Conservation (phyloP, 2,329 filamentous ascomycete species). For the Trichoderma sp. region DNA sequence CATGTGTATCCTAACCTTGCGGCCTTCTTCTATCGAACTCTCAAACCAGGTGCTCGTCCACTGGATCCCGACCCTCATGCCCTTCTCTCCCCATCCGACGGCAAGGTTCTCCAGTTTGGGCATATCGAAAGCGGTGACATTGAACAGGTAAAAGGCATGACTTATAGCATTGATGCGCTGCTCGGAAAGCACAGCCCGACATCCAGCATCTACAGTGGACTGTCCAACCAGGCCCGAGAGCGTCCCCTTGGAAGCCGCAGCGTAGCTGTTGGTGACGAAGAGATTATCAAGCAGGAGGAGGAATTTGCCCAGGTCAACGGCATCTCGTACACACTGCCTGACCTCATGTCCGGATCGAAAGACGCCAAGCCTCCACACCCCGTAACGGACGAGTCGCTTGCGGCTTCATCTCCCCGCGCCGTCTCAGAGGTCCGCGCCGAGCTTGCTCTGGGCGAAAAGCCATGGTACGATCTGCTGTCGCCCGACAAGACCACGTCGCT, state of each 20-base stretch:
- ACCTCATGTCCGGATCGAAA: constrained; percentile 73
- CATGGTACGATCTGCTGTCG: constrained; percentile 71
- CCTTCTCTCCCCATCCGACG: constrained; percentile 85
- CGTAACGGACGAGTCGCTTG: constrained; percentile 73
- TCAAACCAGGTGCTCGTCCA: constrained; percentile 86
- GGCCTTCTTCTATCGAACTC: constrained; percentile 92
- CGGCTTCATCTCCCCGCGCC: constrained; percentile 62
- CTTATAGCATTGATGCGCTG: constrained; percentile 91
- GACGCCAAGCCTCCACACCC: constrained; percentile 34
- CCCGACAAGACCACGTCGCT: constrained; percentile 68
- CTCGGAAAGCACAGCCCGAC: constrained; percentile 68
- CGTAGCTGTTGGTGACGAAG: constrained; percentile 53
- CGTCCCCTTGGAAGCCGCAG: constrained; percentile 30
- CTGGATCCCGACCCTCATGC: constrained; percentile 80
- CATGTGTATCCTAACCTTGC: constrained; percentile 90
- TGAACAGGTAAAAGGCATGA: constrained; percentile 98
- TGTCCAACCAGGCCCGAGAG: constrained; percentile 28
- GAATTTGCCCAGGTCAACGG: constrained; percentile 95
- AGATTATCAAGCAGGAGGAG: constrained; percentile 76
- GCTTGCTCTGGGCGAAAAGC: constrained; percentile 69
- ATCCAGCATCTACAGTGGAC: constrained; percentile 52
- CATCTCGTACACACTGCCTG: constrained; percentile 90
- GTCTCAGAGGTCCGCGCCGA: constrained; percentile 84
- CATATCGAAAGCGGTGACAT: constrained; percentile 91
- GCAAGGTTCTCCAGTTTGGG: constrained; percentile 87